These are phyloP conservation scores for Blastocystis sp. DNA, from an alignment of 352 stramenopile species.

Conservation along the genomic window DNA sequence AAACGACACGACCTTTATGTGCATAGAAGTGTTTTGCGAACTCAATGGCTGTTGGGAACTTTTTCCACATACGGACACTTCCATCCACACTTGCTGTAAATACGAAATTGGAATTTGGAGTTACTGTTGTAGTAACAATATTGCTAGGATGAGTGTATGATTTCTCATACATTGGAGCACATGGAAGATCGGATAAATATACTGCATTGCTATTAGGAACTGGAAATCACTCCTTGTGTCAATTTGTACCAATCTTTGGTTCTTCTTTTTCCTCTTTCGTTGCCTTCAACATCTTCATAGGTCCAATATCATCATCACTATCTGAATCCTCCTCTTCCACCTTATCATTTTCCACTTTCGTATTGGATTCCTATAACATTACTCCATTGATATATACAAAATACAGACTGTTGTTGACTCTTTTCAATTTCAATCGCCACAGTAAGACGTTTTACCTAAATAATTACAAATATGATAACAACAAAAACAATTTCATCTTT, in stretches of 20 bases:
- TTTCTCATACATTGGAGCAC: slow-evolving; percentile 83
- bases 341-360: background rate
- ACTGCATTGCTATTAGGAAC: slow-evolving; percentile 66
- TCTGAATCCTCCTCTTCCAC: background rate
- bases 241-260: slow-evolving; percentile 8
- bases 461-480: background rate
- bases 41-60: slow-evolving; percentile 85
- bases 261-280: slow-evolving; percentile 61
- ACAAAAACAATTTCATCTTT: background rate
- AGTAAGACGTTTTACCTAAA: slow-evolving; percentile 12
- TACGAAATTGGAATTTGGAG: slow-evolving; percentile 85
- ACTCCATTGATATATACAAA: background rate
- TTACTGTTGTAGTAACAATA: slow-evolving; percentile 83
- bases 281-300: slow-evolving; percentile 4
- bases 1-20: slow-evolving; percentile 79
- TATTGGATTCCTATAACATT: background rate
- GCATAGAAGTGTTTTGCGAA: slow-evolving; percentile 99
- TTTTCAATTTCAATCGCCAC: slow-evolving; percentile 36
- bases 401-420: background rate
- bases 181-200: slow-evolving; percentile 77
- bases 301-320: slow-evolving; percentile 65
- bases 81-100: slow-evolving; percentile 87
- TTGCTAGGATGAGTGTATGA: slow-evolving; percentile 91
- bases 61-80: slow-evolving; percentile 99
- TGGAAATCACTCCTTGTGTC: slow-evolving; percentile 27